phyloP scores from a whole-genome alignment of 2,329 filamentous ascomycete species.

The Fusarium sp. region DNA sequence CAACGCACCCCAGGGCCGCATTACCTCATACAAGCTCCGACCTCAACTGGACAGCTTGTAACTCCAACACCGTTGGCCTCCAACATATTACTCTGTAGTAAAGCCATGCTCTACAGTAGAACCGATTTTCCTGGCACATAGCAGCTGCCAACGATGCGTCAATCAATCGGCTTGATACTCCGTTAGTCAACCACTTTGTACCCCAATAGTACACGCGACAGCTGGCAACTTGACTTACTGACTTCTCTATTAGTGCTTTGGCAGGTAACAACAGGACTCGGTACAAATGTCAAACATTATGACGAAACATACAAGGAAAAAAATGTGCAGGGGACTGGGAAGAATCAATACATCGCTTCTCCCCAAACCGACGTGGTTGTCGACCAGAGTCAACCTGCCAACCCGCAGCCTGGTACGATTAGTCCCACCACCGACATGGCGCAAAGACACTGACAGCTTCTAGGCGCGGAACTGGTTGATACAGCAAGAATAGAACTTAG shows the following conservation, averaged over 20 bases:
- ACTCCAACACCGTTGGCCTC: conserved; percentile 32
- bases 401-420: conserved; percentile 53
- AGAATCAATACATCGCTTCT: conserved; percentile 48
- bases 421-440: background rate
- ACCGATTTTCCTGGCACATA: conserved; percentile 46
- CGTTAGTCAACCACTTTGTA: conserved; percentile 46
- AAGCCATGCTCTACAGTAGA: conserved; percentile 47
- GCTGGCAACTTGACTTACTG: conserved; percentile 35
- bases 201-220: conserved; percentile 36
- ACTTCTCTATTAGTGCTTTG: conserved; percentile 56
- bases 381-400: conserved; percentile 42
- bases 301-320: conserved; percentile 48
- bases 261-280: conserved; percentile 55
- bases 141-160: conserved; percentile 54
- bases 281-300: conserved; percentile 54
- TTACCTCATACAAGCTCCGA: conserved; percentile 46
- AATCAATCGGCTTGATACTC: conserved; percentile 54
- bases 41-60: conserved; percentile 47
- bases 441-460: conserved; percentile 23
- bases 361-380: conserved; percentile 47
- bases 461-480: conserved; percentile 65
- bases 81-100: conserved; percentile 28
- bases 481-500: conserved; percentile 62
- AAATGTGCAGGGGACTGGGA: conserved; percentile 39
- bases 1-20: conserved; percentile 12